Percentiles rank a stretch among this genome's conserved stretches.
phyloP scores from a whole-genome alignment of 495 filamentous ascomycete species.

The Neurospora intermedia region DNA sequence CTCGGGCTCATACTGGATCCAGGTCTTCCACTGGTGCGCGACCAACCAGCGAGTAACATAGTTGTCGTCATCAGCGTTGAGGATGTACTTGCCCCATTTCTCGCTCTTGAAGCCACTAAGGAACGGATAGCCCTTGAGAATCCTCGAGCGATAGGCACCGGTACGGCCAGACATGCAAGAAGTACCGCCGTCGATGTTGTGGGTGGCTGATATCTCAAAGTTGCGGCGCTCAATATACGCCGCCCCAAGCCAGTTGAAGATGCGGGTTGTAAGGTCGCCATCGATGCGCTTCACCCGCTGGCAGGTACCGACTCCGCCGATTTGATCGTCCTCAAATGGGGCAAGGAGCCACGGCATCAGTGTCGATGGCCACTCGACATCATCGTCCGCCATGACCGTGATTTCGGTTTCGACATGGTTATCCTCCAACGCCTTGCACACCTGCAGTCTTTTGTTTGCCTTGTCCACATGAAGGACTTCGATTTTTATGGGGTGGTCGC shows the following conservation, averaged over 20 bases:
- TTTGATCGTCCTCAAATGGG: conserved; percentile 65
- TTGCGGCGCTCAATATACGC: conserved; percentile 76
- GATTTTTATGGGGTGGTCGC: conserved; percentile 19
- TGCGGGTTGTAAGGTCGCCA: conserved; percentile 43
- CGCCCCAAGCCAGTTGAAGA: conserved; percentile 71
- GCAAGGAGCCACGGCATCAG: conserved; percentile 76
- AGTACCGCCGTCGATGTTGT: conserved; percentile 73
- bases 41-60: conserved; percentile 75
- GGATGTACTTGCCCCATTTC: conserved; percentile 57
- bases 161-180: conserved; percentile 84
- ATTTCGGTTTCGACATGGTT: conserved; percentile 57
- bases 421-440: conserved; percentile 63
- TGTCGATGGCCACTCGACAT: conserved; percentile 71
- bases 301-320: conserved; percentile 75
- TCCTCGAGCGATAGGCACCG: conserved; percentile 69
- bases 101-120: conserved; percentile 62
- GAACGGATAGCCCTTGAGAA: conserved; percentile 69
- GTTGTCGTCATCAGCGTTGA: conserved; percentile 80
- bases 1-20: conserved; percentile 64
- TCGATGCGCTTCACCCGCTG: conserved; percentile 62
- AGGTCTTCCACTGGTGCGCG: conserved; percentile 63
- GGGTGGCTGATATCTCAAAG: conserved; percentile 82
- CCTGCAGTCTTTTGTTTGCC: conserved; percentile 72
- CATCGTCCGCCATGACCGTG: conserved; percentile 78
- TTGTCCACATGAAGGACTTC: conserved; percentile 34